Evolutionary conservation across 148 eudicot genomes (phyloP).

Genomic region (Vaccinium darrowii): DNA sequence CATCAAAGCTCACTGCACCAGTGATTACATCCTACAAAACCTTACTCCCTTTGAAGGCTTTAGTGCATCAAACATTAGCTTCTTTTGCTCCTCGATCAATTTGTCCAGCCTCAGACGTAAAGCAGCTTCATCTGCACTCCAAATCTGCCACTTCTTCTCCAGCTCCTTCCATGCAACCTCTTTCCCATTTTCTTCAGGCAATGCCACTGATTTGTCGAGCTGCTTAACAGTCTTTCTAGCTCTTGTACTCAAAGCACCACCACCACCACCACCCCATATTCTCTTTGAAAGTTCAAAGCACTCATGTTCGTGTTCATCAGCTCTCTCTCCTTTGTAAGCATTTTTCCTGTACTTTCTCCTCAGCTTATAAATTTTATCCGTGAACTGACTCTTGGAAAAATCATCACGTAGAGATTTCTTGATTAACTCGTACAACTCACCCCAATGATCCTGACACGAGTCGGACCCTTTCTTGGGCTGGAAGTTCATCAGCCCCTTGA

Average conservation of each 20-base stretch:
- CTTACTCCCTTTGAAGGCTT: conserved; percentile 11
- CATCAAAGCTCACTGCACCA: neutral
- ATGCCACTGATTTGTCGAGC: neutral
- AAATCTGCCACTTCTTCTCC: conserved; percentile 42
- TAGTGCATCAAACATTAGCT: conserved; percentile 18
- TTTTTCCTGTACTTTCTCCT: conserved; percentile 47
- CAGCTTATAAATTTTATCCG: conserved; percentile 49
- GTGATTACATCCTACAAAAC: neutral
- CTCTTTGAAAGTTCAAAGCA: conserved; percentile 42
- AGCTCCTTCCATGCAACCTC: conserved; percentile 26
- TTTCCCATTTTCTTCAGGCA: conserved; percentile 2
- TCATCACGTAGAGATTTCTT: conserved; percentile 31
- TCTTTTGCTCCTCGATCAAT: conserved; percentile 24
- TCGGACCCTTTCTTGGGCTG: conserved; percentile 25
- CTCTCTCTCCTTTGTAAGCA: conserved; percentile 27
- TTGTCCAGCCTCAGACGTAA: conserved; percentile 16
- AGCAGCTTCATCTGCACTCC: conserved; percentile 22
- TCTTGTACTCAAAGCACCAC: neutral
- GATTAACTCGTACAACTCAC: conserved; percentile 33
- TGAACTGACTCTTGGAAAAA: conserved; percentile 38
- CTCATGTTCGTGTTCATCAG: conserved; percentile 36
- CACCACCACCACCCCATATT: conserved; percentile 45
- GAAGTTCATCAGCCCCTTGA: conserved; percentile 48
- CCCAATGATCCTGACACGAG: conserved; percentile 23
- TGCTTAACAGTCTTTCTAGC: conserved; percentile 18